phyloP scores from a whole-genome alignment of 108 stramenopile species.

The Nitzschia inconspicua region DNA sequence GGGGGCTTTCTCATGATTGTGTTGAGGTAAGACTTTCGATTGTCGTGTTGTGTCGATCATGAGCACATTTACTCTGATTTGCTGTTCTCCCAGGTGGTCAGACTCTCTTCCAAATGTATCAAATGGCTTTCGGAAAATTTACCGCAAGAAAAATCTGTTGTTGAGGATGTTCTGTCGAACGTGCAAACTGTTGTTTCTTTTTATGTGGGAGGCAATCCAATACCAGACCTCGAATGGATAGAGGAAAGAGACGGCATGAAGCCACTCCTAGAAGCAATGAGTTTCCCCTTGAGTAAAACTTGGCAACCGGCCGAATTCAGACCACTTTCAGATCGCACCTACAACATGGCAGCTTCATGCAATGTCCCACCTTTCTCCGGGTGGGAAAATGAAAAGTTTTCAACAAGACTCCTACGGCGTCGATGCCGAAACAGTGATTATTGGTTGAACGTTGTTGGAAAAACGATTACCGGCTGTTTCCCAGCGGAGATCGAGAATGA shows the following conservation, averaged over 20 bases:
- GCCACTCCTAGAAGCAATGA: conserved; percentile 4
- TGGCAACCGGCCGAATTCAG: conserved; percentile 44
- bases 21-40: conserved; percentile 23
- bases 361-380: conserved; percentile 81
- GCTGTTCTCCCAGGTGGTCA: conserved; percentile 6
- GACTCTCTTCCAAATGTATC: conserved; percentile 13
- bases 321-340: conserved; percentile 44
- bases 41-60: background rate
- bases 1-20: conserved; percentile 14
- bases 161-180: no score
- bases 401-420: conserved; percentile 42
- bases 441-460: conserved; percentile 54
- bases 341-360: conserved; percentile 69
- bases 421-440: conserved; percentile 46
- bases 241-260: background rate
- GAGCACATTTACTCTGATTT: background rate
- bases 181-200: conserved; percentile 3
- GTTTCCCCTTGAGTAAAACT: conserved; percentile 32
- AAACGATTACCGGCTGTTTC: conserved; percentile 45
- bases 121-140: conserved; percentile 7
- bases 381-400: conserved; percentile 74
- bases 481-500: conserved; percentile 15
- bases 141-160: background rate
- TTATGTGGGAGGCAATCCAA: conserved; percentile 8
- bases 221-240: background rate